Evolutionary conservation across 345 rosid genomes (phyloP), one percentile per base, ranked within the genome.

Genomic region (Laguncularia racemosa): DNA sequence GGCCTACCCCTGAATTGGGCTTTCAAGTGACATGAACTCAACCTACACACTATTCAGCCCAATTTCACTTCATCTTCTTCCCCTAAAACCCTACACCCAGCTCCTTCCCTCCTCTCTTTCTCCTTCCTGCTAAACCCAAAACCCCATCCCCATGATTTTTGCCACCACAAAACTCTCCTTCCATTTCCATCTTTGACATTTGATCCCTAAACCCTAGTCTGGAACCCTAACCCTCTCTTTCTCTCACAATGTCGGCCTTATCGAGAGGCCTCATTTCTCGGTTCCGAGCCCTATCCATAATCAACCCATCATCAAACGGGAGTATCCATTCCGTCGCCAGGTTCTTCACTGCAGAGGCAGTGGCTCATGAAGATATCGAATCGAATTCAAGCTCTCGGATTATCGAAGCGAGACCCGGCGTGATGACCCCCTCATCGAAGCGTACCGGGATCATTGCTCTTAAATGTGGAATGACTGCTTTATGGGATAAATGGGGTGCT

Each of bases 401-500:
- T 62, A 79, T 85, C 21, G 90, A 82, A 53, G 78, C 90, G 3
- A 82, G 57, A 59, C 64, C 88, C 2, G 77, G 82, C 14, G 69
- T 69, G 57, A 93, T 93, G 99, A 71, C 74, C 57, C 69, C 68
- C 4, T 48, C 52, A 46, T 93, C 97, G 3, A 82, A n/a, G 75
- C 84, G 95, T 18, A 79, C 95, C 1, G 96, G 97, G 58, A 43
- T 93, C 60, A 85, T 93, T 15, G 99, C 96, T 13, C 80, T 93
- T 56, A 89, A 93, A 70, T 85, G 88, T 58, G 97, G 96, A 20
- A 89, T 93, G 96, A 73, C 90, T 13, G 97, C 90, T 46, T 71
- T 70, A 40, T 89, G 97, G 99, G 89, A 93, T 66, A 93, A 93
- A 78, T 93, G 99, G 99, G 99, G 96, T 44, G 80, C 79, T 40